Conservation (phyloP, 768 basidiomycete genomes). For the Neoboletus brunneissimus region DNA sequence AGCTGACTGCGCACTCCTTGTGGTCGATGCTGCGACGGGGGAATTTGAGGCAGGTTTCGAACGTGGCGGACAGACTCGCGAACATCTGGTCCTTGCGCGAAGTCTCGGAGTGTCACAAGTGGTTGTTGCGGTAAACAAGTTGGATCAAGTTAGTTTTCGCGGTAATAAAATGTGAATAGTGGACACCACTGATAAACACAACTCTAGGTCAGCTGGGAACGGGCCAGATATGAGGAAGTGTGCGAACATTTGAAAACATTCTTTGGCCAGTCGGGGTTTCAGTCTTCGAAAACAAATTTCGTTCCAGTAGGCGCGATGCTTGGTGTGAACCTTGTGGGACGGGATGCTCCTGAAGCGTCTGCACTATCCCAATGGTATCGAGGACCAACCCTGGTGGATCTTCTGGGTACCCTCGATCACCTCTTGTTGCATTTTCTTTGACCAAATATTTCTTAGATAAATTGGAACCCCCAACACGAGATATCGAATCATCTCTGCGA, state of each 20-base stretch:
- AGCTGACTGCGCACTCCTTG: slow-evolving; percentile 91
- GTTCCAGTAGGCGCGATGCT: slow-evolving; percentile 88
- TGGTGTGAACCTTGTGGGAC: slow-evolving; percentile 74
- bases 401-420: slow-evolving; percentile 57
- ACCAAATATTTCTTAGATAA: slow-evolving; percentile 50
- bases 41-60: slow-evolving; percentile 98
- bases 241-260: slow-evolving; percentile 71
- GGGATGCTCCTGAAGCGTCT: slow-evolving; percentile 45
- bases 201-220: slow-evolving; percentile 80
- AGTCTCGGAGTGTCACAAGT: slow-evolving; percentile 91
- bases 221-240: slow-evolving; percentile 84
- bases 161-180: neutral
- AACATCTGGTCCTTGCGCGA: slow-evolving; percentile 88
- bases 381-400: slow-evolving; percentile 80
- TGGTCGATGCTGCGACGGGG: slow-evolving; percentile 85
- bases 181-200: neutral
- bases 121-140: slow-evolving; percentile 91
- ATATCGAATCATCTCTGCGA: slow-evolving; percentile 73
- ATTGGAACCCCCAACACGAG: slow-evolving; percentile 76
- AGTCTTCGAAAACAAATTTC: slow-evolving; percentile 72
- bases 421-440: neutral
- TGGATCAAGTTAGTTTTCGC: slow-evolving; percentile 68
- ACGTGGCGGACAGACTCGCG: slow-evolving; percentile 90
- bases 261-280: slow-evolving; percentile 85
- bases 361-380: slow-evolving; percentile 71